Conservation (phyloP, 2,329 filamentous ascomycete genomes). For the Fusarium coffeatum region DNA sequence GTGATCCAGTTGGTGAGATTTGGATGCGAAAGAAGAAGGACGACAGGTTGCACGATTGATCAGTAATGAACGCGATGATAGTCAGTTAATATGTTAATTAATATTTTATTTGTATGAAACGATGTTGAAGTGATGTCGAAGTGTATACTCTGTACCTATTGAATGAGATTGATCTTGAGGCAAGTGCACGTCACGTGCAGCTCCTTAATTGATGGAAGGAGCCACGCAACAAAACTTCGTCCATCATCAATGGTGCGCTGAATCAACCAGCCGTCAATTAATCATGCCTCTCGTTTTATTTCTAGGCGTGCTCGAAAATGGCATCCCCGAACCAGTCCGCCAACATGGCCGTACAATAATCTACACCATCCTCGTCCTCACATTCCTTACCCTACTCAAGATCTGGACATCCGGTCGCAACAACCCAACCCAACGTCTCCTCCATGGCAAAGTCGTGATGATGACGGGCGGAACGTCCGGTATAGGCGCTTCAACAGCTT, state of each 20-base stretch:
- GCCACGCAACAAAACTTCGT: constrained; percentile 36
- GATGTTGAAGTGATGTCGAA: neutral
- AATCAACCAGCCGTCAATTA: constrained; percentile 12
- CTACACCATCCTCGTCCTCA: constrained; percentile 53
- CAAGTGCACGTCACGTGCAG: constrained; percentile 29
- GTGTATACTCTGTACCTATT: neutral
- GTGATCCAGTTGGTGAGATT: constrained; percentile 76
- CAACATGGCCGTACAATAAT: constrained; percentile 57
- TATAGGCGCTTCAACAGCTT: constrained; percentile 82
- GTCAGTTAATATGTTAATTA: constrained; percentile 20
- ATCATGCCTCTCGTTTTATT: constrained; percentile 66
- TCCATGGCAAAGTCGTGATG: constrained; percentile 95
- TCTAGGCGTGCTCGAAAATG: constrained; percentile 59
- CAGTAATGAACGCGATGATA: neutral
- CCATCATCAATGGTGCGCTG: constrained; percentile 28
- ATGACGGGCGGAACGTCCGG: constrained; percentile 95
- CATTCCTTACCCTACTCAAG: constrained; percentile 67
- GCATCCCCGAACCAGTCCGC: constrained; percentile 62
- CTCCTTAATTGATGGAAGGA: constrained; percentile 1
- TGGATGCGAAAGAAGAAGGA: constrained; percentile 61
- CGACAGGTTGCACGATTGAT: constrained; percentile 30
- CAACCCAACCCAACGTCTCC: constrained; percentile 81
- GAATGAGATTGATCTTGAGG: too few relatives aligned
- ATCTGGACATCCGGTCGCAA: constrained; percentile 79
- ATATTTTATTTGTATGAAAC: constrained; percentile 13